Percentiles rank a stretch among this genome's conserved stretches.
phyloP scores from a whole-genome alignment of 2,329 filamentous ascomycete species.

The Pseudocercospora fijiensis region DNA sequence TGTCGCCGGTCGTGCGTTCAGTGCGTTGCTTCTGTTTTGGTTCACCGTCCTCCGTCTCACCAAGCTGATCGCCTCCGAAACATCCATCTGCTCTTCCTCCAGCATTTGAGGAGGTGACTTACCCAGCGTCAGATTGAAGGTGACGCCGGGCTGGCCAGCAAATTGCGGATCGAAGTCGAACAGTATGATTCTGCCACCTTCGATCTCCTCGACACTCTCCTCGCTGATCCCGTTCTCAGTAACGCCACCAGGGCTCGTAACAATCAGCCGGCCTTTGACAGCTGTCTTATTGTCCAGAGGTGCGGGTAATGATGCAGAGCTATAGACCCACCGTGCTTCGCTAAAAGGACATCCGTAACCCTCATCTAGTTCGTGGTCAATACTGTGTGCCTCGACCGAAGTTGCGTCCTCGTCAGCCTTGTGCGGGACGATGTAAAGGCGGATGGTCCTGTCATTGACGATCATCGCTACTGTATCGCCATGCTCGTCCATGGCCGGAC shows the following conservation, averaged over 20 bases:
- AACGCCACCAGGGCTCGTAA: constrained; percentile 40
- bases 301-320: constrained; percentile 32
- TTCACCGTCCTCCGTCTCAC: constrained; percentile 40
- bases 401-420: constrained; percentile 32
- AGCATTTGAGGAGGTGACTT: constrained; percentile 38
- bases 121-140: constrained; percentile 38
- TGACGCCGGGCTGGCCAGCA: constrained; percentile 41
- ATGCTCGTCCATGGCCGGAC: constrained; percentile 39
- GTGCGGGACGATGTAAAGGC: constrained; percentile 39
- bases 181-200: constrained; percentile 41
- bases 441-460: constrained; percentile 41
- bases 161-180: constrained; percentile 32
- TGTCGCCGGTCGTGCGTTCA: constrained; percentile 36
- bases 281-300: constrained; percentile 29
- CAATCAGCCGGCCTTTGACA: constrained; percentile 38
- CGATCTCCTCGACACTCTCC: constrained; percentile 38
- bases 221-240: constrained; percentile 33
- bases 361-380: constrained; percentile 42
- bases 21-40: constrained; percentile 34
- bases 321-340: constrained; percentile 40
- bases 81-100: constrained; percentile 38
- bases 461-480: constrained; percentile 42
- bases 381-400: constrained; percentile 39
- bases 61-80: constrained; percentile 38
- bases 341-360: constrained; percentile 42